Base-by-base conservation (phyloP, 2,329 filamentous ascomycete genomes). In the Colletotrichum cuscutae region DNA sequence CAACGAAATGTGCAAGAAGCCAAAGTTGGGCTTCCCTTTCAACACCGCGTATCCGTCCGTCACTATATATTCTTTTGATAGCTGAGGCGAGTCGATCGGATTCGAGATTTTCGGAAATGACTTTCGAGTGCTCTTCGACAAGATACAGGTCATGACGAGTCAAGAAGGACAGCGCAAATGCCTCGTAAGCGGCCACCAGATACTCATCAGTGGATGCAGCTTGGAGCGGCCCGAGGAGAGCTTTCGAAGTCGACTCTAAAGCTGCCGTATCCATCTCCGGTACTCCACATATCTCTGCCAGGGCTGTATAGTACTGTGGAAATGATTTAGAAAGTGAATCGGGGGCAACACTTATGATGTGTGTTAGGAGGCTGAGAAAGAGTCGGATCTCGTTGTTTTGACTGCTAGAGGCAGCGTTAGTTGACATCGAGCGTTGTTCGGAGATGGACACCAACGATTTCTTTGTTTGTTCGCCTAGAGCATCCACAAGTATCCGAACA, bases 1-100 rank as follows among this genome's bases (percentile, higher is more conserved):
- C 87, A 72, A 94, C 88, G 75, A 92, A 92, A 77, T 93, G 90
- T 15, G 93, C 88, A 32, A 95, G 82, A 32, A 94, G 85, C 86
- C 91, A 92, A 52, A 94, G 80, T 49, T 90, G 86, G 11, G 83
- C 81, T 53, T 86, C 82, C 49, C 82, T 82, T 1, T 82, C 78
- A 13, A 77, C 75, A 2, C 76, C 72, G 1, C 71, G 60, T 12
- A 78, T 71, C 6, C 78, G 71, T 2, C 77, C 72, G 2, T 77
- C 76, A 1, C 78, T 75, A 59, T 85, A 83, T 2, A 78, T 77
- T 13, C 80, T 75, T 19, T 83, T 76, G 11, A 90, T 84, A 26
- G 82, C 82, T 13, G 79, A 77, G 0, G 86, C 85, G 1, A 91
- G 79, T 2, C 76, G 76, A 32, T 82, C 78, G 4, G 84, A 76